Evolutionary conservation across 495 filamentous ascomycete genomes (phyloP).

Genomic region (Darksidea phi): DNA sequence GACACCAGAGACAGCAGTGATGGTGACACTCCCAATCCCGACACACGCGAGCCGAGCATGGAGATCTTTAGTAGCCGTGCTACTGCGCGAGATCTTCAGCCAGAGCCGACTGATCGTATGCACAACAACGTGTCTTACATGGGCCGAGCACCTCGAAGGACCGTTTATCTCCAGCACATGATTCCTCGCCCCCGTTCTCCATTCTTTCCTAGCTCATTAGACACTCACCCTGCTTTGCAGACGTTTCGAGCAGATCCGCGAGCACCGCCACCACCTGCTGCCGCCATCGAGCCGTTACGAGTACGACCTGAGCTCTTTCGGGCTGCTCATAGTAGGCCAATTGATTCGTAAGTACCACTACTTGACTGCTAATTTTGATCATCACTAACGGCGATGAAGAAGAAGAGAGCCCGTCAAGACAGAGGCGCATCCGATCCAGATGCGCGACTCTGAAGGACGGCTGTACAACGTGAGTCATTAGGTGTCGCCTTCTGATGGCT

Average conservation of each 20-base stretch:
- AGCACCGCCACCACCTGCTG: neutral
- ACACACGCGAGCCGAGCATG: constrained; percentile 5
- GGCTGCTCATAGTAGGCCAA: too few relatives aligned
- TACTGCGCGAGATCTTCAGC: neutral
- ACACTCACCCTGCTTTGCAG: neutral
- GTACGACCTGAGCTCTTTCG: neutral
- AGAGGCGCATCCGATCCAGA: neutral
- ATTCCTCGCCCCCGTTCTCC: too few relatives aligned
- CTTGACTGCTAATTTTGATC: too few relatives aligned
- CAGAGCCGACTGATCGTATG: neutral
- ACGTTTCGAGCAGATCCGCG: neutral
- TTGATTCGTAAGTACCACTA: too few relatives aligned
- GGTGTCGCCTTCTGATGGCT: constrained; percentile 1
- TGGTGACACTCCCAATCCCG: neutral
- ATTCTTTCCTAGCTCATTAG: too few relatives aligned
- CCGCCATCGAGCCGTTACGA: neutral
- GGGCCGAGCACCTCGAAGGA: too few relatives aligned
- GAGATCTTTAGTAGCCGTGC: constrained; percentile 24
- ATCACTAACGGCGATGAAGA: too few relatives aligned
- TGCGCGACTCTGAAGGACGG: constrained; percentile 1
- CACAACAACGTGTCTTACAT: too few relatives aligned
- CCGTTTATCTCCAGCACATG: too few relatives aligned
- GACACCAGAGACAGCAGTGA: constrained; percentile 55
- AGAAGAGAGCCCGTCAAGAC: too few relatives aligned
- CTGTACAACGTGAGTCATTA: constrained; percentile 18